A percentile compares a stretch with the other conserved stretches of the same genome.
Conservation (phyloP, 2,329 filamentous ascomycete genomes). For the Trichoderma sp. region DNA sequence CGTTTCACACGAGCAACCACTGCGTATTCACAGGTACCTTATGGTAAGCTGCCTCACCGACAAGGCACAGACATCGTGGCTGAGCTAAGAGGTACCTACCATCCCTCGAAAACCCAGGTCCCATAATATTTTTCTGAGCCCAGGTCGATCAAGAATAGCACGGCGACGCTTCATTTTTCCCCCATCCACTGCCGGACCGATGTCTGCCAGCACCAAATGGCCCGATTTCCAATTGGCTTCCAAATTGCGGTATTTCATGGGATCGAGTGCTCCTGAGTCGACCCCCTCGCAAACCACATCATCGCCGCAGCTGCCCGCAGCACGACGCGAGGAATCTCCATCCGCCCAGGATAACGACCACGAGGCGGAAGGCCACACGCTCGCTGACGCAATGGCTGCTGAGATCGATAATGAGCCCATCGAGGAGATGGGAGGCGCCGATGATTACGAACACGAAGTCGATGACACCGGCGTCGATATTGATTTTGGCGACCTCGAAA, state of each 20-base stretch:
- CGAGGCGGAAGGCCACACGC: slow-evolving; percentile 28
- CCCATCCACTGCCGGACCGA: slow-evolving; percentile 32
- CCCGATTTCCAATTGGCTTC: slow-evolving; percentile 42
- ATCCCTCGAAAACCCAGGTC: slow-evolving; percentile 24
- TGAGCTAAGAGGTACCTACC: not conserved
- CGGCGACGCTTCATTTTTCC: slow-evolving; percentile 8
- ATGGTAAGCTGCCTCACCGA: slow-evolving; percentile 23
- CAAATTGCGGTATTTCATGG: slow-evolving; percentile 38
- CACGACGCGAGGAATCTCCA: slow-evolving; percentile 28
- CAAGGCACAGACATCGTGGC: slow-evolving; percentile 21
- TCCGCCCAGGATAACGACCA: slow-evolving; percentile 30
- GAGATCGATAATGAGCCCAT: slow-evolving; percentile 35
- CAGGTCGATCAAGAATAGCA: slow-evolving; percentile 7
- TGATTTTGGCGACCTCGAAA: slow-evolving; percentile 44
- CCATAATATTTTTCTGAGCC: slow-evolving; percentile 23
- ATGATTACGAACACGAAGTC: slow-evolving; percentile 34
- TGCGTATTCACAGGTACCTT: not conserved
- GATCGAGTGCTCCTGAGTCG: slow-evolving; percentile 36
- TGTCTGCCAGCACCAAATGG: slow-evolving; percentile 42
- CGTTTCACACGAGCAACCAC: too few species aligned
- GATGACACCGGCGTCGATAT: slow-evolving; percentile 35
- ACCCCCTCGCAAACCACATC: slow-evolving; percentile 31
- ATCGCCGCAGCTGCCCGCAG: slow-evolving; percentile 12
- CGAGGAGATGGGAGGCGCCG: slow-evolving; percentile 36
- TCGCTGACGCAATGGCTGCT: slow-evolving; percentile 33